Percentiles rank a stretch among this genome's conserved stretches.
phyloP scores from a whole-genome alignment of 164 flowering plant genomes.

The Liriodendron chinense region DNA sequence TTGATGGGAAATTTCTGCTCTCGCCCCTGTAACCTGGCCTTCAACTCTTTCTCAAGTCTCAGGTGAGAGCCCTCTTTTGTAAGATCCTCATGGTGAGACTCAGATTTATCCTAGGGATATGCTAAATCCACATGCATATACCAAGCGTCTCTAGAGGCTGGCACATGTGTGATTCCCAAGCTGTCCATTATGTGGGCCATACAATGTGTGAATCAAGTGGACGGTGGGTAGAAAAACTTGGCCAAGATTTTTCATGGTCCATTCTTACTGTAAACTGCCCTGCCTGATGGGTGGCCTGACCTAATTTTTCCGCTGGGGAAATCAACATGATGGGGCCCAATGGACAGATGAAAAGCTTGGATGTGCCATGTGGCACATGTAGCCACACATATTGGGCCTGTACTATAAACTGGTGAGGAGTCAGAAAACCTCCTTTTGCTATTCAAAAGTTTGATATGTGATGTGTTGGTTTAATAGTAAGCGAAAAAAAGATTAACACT shows the following conservation, averaged over 20 bases:
- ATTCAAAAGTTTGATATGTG: not conserved
- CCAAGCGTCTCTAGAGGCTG: not conserved
- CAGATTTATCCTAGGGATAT: not conserved
- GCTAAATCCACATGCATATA: not conserved
- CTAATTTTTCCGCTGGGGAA: not conserved
- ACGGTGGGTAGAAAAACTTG: not conserved
- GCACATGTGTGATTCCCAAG: not conserved
- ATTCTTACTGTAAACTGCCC: not conserved
- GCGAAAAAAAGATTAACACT: slow-evolving; percentile 2
- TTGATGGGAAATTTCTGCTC: slow-evolving; percentile 97
- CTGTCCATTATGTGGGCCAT: not conserved
- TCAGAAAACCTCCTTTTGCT: not conserved
- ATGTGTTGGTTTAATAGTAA: not conserved
- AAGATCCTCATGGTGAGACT: not conserved
- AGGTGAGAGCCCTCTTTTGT: slow-evolving; percentile 45
- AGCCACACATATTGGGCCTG: not conserved
- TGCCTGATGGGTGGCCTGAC: not conserved
- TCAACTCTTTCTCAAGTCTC: slow-evolving; percentile 64
- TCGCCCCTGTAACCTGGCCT: slow-evolving; percentile 85
- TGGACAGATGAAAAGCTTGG: not conserved
- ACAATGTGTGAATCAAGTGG: not conserved
- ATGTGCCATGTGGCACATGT: not conserved
- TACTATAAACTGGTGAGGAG: too few species aligned
- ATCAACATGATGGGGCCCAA: not conserved
- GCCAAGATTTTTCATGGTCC: not conserved